phyloP scores from a whole-genome alignment of 768 basidiomycete species.

The Boletellus sp. region DNA sequence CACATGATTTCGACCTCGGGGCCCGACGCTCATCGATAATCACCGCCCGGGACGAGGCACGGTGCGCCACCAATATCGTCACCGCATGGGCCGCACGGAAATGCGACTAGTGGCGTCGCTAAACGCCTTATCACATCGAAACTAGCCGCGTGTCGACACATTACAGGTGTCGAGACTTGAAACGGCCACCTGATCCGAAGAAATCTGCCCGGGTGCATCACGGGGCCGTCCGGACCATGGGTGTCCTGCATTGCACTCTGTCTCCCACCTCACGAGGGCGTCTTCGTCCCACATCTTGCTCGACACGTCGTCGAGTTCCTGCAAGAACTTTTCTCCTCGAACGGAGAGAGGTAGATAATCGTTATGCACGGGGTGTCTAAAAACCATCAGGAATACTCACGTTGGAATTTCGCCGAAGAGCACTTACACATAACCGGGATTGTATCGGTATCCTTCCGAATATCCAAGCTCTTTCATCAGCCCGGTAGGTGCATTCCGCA shows the following conservation, averaged over 20 bases:
- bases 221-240: constrained; percentile 43
- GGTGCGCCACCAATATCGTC: background rate
- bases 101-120: background rate
- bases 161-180: background rate
- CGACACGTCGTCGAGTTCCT: constrained; percentile 38
- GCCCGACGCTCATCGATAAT: no score
- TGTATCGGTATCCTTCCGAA: constrained; percentile 59
- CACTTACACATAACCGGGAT: constrained; percentile 54
- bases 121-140: background rate
- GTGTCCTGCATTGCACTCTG: constrained; percentile 43
- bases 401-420: background rate
- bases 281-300: constrained; percentile 61
- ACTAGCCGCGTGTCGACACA: background rate
- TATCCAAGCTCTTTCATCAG: constrained; percentile 71
- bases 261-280: constrained; percentile 54
- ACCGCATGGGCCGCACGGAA: background rate
- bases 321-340: constrained; percentile 42
- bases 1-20: background rate
- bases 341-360: constrained; percentile 55
- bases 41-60: background rate
- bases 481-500: constrained; percentile 75
- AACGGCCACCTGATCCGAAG: background rate
- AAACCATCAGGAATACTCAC: constrained; percentile 1
- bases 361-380: constrained; percentile 63
- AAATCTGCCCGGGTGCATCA: background rate